Base-by-base conservation (phyloP, 1,139 yeast species). In the Yamadazyma epiphylla region DNA sequence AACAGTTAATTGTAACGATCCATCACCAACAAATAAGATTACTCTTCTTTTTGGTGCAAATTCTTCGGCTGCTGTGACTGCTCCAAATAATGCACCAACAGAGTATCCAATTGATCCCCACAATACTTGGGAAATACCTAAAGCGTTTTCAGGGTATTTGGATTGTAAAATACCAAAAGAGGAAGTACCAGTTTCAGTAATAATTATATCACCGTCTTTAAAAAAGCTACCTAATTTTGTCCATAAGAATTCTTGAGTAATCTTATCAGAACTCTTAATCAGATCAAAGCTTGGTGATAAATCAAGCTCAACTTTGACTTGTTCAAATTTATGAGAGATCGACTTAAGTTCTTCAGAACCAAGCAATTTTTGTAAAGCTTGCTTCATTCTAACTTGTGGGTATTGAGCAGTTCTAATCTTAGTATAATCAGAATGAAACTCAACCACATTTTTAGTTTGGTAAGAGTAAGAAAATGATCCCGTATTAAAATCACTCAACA, bases 61-160 rank as follows among this genome's bases (percentile, higher is more conserved):
- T 33, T 56, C 63, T 33, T 58, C 54, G 6, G 65, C 60, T 3
- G 69, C 69, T 63, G 81, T 71, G 20, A 80, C 80, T 17, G 95
- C 95, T 56, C 95, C 95, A 39, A 80, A 62, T 22, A 85, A 70
- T 30, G 94, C 83, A 49, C 95, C 95, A 25, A 85, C 86, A 19
- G 95, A 77, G 69, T 69, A 85, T 46, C 95, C 95, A 58, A 85
- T 84, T 27, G 94, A 83, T 35, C 95, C 95, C 89, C 94, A 85
- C 30, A 62, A 51, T 2, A 58, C 64, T 39, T 63, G 69, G 4
- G 66, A 59, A 27, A 63, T 63, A 22, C 69, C 69, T 24, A 58
- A 46, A 8, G 61, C 49, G 35, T 57, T 49, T 28, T 51, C 50
- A 4, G 69, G 69, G 41, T 52, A 63, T 27, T 53, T 41, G 5